phyloP scores from a whole-genome alignment of 768 basidiomycete species.

The Lentinula detonsa region DNA sequence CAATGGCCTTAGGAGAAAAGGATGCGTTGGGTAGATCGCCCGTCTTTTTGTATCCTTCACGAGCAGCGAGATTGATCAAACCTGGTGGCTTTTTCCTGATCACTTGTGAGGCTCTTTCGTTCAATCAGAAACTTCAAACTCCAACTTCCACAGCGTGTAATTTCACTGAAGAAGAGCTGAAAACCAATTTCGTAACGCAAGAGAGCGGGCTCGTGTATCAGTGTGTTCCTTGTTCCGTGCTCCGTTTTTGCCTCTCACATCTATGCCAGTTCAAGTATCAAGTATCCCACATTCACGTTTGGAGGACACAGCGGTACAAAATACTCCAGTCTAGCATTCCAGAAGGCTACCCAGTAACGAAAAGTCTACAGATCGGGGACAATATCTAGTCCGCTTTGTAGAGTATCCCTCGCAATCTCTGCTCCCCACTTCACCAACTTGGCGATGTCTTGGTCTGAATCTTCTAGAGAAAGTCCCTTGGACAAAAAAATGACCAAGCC shows the following conservation, averaged over 20 bases:
- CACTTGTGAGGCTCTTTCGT: constrained; percentile 47
- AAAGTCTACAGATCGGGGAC: constrained; percentile 20
- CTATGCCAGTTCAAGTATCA: constrained; percentile 55
- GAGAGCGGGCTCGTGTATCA: constrained; percentile 54
- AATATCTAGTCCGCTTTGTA: constrained; percentile 59
- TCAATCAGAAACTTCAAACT: not conserved
- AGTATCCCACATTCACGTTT: constrained; percentile 68
- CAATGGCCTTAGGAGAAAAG: constrained; percentile 67
- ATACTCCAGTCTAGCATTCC: constrained; percentile 69
- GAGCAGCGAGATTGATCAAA: constrained; percentile 50
- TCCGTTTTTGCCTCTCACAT: not conserved
- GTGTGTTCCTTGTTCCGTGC: constrained; percentile 27
- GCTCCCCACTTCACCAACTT: constrained; percentile 63
- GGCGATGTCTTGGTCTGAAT: constrained; percentile 22
- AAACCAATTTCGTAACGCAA: constrained; percentile 39
- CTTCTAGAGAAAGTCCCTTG: constrained; percentile 30
- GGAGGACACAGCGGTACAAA: constrained; percentile 73
- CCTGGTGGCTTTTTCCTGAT: constrained; percentile 71
- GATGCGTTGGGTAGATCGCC: constrained; percentile 48
- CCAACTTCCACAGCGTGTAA: constrained; percentile 60
- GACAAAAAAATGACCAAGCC: constrained; percentile 72
- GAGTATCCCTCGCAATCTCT: constrained; percentile 60
- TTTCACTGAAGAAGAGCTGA: constrained; percentile 76
- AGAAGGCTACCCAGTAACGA: constrained; percentile 18
- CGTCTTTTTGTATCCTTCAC: constrained; percentile 52